A percentile compares a stretch with the other conserved stretches of the same genome.
Evolutionary conservation across 352 stramenopile species (phyloP).

Genomic region (Blastocystis sp.): DNA sequence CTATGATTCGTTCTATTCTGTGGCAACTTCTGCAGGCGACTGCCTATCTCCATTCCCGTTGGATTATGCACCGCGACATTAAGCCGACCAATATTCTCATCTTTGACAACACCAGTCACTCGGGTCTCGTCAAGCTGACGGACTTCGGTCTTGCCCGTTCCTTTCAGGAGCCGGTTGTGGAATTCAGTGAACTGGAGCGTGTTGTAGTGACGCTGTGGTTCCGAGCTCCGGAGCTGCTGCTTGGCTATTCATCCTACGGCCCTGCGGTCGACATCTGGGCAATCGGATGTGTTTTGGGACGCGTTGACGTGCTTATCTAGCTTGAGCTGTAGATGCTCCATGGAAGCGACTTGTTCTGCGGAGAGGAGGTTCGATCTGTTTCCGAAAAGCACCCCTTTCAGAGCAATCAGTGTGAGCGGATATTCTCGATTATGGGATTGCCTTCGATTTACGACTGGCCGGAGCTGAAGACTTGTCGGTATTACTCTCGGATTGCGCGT

Average conservation of each 20-base stretch:
- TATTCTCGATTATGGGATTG: slow-evolving; percentile 77
- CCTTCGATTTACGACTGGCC: slow-evolving; percentile 62
- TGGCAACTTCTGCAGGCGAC: slow-evolving; percentile 70
- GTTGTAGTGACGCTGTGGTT: slow-evolving; percentile 91
- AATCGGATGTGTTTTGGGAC: slow-evolving; percentile 84
- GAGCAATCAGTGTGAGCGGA: slow-evolving; percentile 76
- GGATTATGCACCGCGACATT: slow-evolving; percentile 82
- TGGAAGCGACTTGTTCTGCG: slow-evolving; percentile 70
- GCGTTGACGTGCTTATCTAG: slow-evolving; percentile 66
- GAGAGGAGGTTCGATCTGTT: slow-evolving; percentile 69
- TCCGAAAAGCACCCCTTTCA: slow-evolving; percentile 75
- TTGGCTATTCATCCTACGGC: slow-evolving; percentile 81
- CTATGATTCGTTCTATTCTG: slow-evolving; percentile 61
- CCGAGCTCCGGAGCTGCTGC: slow-evolving; percentile 79
- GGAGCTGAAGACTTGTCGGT: background rate
- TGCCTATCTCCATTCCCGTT: slow-evolving; percentile 80
- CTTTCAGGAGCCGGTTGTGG: slow-evolving; percentile 76
- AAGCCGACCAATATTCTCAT: slow-evolving; percentile 84
- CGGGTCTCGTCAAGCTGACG: slow-evolving; percentile 63
- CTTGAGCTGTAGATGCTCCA: slow-evolving; percentile 69
- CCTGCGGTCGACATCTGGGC: slow-evolving; percentile 88
- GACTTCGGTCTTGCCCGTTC: slow-evolving; percentile 75
- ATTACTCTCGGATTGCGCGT: slow-evolving; percentile 17
- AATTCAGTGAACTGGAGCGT: slow-evolving; percentile 63
- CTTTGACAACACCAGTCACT: slow-evolving; percentile 62